A percentile compares a stretch with the other conserved stretches of the same genome.
These are phyloP conservation scores for Hydrangea macrophylla DNA, from an alignment of 148 eudicot species.

Conservation along the genomic window DNA sequence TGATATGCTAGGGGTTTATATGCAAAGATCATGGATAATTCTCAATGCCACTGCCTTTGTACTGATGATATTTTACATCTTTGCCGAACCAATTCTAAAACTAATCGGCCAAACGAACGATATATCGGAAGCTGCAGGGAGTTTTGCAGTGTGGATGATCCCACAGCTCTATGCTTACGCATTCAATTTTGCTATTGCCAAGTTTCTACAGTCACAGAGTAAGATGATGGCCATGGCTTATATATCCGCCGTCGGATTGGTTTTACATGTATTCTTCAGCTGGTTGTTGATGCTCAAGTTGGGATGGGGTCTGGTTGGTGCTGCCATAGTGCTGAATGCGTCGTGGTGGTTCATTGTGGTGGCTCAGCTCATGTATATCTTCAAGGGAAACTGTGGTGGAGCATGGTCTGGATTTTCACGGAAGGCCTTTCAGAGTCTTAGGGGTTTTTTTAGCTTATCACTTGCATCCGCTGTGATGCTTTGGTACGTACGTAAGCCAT, in stretches of 20 bases:
- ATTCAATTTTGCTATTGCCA: slow-evolving; percentile 23
- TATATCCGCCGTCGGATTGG: slow-evolving; percentile 6
- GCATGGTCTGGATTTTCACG: slow-evolving; percentile 23
- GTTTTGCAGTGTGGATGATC: slow-evolving; percentile 13
- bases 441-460: slow-evolving; percentile 21
- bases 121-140: slow-evolving; percentile 21
- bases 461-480: slow-evolving; percentile 20
- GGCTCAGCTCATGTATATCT: neutral
- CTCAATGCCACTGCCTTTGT: slow-evolving; percentile 21
- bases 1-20: slow-evolving; percentile 48
- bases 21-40: slow-evolving; percentile 61
- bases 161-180: slow-evolving; percentile 24
- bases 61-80: slow-evolving; percentile 36
- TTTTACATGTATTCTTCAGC: slow-evolving; percentile 10
- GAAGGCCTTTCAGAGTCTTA: slow-evolving; percentile 11
- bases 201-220: slow-evolving; percentile 20
- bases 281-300: slow-evolving; percentile 19
- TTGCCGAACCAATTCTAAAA: slow-evolving; percentile 32
- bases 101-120: slow-evolving; percentile 20
- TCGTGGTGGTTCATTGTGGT: slow-evolving; percentile 24
- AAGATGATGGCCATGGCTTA: slow-evolving; percentile 12
- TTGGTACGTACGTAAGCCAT: neutral
- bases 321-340: slow-evolving; percentile 17
- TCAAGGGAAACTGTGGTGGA: neutral
- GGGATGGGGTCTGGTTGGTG: slow-evolving; percentile 21